Evolutionary conservation across 371 early-diverging fungal species (phyloP), one percentile per base, ranked within the genome.

Genomic region (Mucor racemosus): DNA sequence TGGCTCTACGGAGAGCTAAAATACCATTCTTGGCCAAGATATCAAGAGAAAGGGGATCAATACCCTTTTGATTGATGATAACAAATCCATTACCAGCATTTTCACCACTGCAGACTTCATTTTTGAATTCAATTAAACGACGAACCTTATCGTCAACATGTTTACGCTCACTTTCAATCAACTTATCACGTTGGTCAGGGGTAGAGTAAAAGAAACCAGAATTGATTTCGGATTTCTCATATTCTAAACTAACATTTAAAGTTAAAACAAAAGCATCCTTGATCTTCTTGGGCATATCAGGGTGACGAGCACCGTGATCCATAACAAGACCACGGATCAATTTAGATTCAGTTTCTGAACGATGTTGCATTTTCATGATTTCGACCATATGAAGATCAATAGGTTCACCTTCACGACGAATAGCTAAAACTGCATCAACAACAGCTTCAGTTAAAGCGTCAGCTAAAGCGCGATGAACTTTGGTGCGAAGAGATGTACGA

Each of bases 171-270:
- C 95, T 96, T 81, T 95, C 98, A 58, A 99, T 97, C 64, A 99
- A 88, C 81, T 95, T 95, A 69, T 99, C 99, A 71, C 99, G 94
- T 83, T 99, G 99, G 69, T 97, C 98, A 46, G 99, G 96, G 53
- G 93, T 90, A 72, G 92, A 92, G 86, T 99, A 99, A 84, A 97
- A 99, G 90, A 99, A 99, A 60, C 97, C 94, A 69, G 99, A 97
- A 90, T 99, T 99, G 87, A 99, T 92, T 82, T 99, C 99, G 73
- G 97, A 97, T 90, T 99, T 99, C 80, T 99, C 99, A 81, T 99
- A 99, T 86, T 99, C 99, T 65, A 99, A 87, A 34, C 99, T 98
- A 60, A 99, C 98, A 77, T 99, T 99, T 60, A 99, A 86, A 14
- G 97, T 99, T 63, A 99, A 84, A 34, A 99, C 84, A 76, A 85